Percentiles rank a stretch among this genome's conserved stretches.
phyloP scores from a whole-genome alignment of 345 rosid genomes.

The Eucalyptus virginea region DNA sequence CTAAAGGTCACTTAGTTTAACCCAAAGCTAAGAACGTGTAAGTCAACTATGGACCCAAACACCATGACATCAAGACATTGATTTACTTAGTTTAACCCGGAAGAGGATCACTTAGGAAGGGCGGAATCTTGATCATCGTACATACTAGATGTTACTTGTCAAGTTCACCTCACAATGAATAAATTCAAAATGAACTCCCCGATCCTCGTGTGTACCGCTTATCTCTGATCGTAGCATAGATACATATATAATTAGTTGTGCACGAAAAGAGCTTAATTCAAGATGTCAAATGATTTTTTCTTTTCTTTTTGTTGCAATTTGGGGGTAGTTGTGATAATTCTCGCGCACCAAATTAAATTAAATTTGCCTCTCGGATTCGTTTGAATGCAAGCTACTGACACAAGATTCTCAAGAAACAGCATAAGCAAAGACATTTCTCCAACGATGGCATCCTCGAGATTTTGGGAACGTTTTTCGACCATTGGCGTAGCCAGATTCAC shows the following conservation, averaged over 20 bases:
- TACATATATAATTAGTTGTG: background rate
- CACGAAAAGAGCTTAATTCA: background rate
- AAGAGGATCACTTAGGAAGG: background rate
- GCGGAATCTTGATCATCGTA: background rate
- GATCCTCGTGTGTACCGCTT: background rate
- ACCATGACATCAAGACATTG: background rate
- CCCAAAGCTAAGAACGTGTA: background rate
- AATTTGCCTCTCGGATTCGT: background rate
- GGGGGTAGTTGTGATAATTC: background rate
- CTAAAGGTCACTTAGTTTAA: background rate
- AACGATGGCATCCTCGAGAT: background rate
- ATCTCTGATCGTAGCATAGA: background rate
- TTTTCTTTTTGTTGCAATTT: background rate
- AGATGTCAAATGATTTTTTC: background rate
- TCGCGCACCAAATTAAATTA: background rate
- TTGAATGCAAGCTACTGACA: background rate
- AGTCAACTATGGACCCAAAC: background rate
- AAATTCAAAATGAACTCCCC: background rate
- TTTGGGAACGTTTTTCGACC: background rate
- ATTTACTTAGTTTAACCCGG: background rate
- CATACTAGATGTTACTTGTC: background rate
- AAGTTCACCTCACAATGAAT: background rate
- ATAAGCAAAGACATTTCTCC: background rate
- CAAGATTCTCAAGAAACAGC: background rate
- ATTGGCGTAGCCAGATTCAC: background rate